Base-by-base conservation (phyloP, 352 stramenopile species). In the Globisporangium iwayamae region DNA sequence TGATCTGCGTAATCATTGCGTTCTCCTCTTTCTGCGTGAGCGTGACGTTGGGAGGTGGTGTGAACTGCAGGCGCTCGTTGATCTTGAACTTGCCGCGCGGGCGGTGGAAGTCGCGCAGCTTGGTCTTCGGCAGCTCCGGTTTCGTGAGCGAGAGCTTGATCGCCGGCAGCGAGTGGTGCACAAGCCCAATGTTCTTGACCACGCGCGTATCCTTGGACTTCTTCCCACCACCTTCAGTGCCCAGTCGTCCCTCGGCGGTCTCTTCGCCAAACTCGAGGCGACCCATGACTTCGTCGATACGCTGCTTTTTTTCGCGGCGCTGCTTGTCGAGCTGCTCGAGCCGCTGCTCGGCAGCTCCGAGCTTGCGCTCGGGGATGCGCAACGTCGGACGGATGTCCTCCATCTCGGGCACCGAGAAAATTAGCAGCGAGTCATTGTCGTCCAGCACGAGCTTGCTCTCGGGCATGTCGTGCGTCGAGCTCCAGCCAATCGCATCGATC, bases 121-220 rank as follows among this genome's bases (percentile, higher is more conserved):
- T 93, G 1, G 83, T 62, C 66, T 93, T 93, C 2, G 85, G 82
- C 0, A 96, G 73, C 69, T 96, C 87, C 20, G 87, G 84, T 39
- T 95, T 95, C 6, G 84, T 93, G 55, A 93, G 74, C 39, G 81
- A 90, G 25, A 95, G 75, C 70, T 96, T 94, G 69, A 94, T 93
- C 10, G 87, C 87, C n/a, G 84, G 85, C 11, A 96, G 69, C 14
- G 85, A 94, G 67, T 96, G 87, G 47, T 94, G 85, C 9, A 96
- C 85, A 34, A 87, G 80, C 3, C 82, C 85, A 68, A 95, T 91
- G 60, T 91, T 91, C 66, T 95, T 92, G 3, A 93, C 78, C 34
- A 95, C 80, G 62, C 86, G 87, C 54, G 80, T 92, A 45, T 94
- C 85, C 56, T 94, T 95, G 38, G 71, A 87, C 47, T 91, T 91